phyloP scores from a whole-genome alignment of 75 land plant genomes.

The Azolla pinnata region DNA sequence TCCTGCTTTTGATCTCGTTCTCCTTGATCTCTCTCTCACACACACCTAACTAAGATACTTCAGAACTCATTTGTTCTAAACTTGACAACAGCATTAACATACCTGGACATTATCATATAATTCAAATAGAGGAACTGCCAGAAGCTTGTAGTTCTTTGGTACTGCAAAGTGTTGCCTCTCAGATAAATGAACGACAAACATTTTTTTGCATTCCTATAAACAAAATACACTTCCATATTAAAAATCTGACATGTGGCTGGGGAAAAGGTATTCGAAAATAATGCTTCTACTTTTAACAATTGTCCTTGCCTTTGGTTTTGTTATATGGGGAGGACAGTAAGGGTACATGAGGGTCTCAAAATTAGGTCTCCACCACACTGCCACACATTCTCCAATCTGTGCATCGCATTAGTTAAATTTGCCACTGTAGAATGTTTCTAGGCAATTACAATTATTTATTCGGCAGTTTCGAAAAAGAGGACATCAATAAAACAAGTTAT shows the following conservation, averaged over 20 bases:
- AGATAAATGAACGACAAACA: slow-evolving; percentile 79
- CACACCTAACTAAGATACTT: neutral
- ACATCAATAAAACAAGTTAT: too few relatives aligned
- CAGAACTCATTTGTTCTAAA: neutral
- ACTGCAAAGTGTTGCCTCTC: slow-evolving; percentile 96
- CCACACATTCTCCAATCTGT: slow-evolving; percentile 98
- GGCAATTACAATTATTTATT: too few relatives aligned
- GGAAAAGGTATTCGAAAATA: too few relatives aligned
- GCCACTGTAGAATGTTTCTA: too few relatives aligned
- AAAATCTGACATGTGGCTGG: neutral
- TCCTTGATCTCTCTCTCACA: too few relatives aligned
- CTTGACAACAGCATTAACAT: slow-evolving; percentile 1
- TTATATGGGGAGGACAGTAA: slow-evolving; percentile 94
- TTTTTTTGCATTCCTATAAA: slow-evolving; percentile 91
- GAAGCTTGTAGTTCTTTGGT: slow-evolving; percentile 89
- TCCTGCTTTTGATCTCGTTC: too few relatives aligned
- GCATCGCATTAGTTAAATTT: too few relatives aligned
- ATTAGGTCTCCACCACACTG: slow-evolving; percentile 99
- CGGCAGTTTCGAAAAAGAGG: too few relatives aligned
- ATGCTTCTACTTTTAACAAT: too few relatives aligned
- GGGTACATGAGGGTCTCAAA: slow-evolving; percentile 97
- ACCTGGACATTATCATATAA: slow-evolving; percentile 99
- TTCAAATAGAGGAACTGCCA: slow-evolving; percentile 96
- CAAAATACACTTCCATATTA: slow-evolving; percentile 1
- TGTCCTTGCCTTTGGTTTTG: slow-evolving; percentile 79